Percentiles rank a stretch among this genome's conserved stretches.
These are phyloP conservation scores for Amesomyces nigricolor DNA, from an alignment of 2,329 filamentous ascomycete genomes.

Conservation along the genomic window DNA sequence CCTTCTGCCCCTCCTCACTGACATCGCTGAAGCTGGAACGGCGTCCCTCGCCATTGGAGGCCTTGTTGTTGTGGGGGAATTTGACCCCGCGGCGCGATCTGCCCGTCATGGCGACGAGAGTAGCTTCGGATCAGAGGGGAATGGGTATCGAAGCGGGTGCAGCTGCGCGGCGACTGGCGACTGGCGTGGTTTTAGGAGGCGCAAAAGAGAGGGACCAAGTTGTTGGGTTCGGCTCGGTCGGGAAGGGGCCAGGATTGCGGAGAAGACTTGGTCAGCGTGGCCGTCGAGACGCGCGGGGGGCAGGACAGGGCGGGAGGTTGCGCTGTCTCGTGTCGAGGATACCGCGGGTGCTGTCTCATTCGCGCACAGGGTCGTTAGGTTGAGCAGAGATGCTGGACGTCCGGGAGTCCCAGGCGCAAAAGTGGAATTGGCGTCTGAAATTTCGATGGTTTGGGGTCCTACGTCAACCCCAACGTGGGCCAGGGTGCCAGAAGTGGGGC, in stretches of 20 bases:
- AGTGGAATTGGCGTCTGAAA: conserved; percentile 19
- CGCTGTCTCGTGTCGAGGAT: not conserved
- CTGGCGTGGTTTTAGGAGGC: not conserved
- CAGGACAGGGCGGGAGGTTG: not conserved
- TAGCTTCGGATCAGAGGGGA: not conserved
- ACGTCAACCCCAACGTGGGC: conserved; percentile 25
- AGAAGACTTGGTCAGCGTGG: not conserved
- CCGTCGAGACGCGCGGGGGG: not conserved
- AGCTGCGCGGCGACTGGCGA: not conserved
- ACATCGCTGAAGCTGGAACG: conserved; percentile 67
- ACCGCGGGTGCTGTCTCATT: not conserved
- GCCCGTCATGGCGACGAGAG: conserved; percentile 28
- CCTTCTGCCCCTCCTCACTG: conserved; percentile 51
- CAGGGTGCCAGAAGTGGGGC: conserved; percentile 10
- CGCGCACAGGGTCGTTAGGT: not conserved
- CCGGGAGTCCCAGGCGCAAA: not conserved
- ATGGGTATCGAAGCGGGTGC: not conserved
- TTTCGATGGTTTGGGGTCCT: conserved; percentile 22
- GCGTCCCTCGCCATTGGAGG: conserved; percentile 50
- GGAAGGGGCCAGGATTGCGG: not conserved
- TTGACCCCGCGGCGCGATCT: conserved; percentile 47
- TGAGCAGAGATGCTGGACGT: not conserved
- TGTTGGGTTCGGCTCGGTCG: conserved; percentile 1
- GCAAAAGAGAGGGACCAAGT: not conserved
- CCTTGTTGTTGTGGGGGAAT: conserved; percentile 39